Percentiles rank a stretch among this genome's conserved stretches.
Evolutionary conservation across 176 grass and related monocot genomes (phyloP).

Genomic region (Triticum timopheevii): DNA sequence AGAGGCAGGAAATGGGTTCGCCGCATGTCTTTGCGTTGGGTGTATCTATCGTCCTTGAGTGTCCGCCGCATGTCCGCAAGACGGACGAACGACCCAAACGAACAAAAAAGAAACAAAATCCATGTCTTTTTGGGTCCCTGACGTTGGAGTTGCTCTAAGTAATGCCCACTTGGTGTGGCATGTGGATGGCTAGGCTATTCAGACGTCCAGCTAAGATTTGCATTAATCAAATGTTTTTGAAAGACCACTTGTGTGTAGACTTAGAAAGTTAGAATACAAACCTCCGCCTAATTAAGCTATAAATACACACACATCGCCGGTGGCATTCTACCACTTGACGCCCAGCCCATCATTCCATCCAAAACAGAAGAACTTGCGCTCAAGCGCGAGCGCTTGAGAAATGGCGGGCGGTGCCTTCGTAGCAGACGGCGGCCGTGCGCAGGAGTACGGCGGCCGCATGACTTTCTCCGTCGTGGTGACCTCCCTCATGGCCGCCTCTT

Average conservation of each 20-base stretch:
- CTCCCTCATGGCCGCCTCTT: slow-evolving; percentile 45
- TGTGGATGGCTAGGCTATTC: neutral
- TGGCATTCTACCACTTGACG: neutral
- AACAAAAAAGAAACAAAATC: no score
- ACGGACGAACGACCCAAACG: no score
- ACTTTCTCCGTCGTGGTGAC: slow-evolving; percentile 42
- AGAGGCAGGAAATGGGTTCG: no score
- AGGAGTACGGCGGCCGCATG: slow-evolving; percentile 30
- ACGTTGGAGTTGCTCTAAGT: neutral
- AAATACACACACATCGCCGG: neutral
- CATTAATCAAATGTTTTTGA: neutral
- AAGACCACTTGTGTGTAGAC: neutral
- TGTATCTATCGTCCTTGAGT: no score
- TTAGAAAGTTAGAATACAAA: neutral
- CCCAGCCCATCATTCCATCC: neutral
- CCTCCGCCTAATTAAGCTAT: neutral
- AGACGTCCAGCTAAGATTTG: neutral
- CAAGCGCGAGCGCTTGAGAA: neutral
- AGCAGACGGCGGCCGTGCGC: neutral
- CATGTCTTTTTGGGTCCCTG: no score
- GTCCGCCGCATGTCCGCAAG: no score
- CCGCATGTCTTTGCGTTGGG: no score
- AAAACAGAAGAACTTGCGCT: neutral
- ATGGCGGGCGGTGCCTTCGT: slow-evolving; percentile 13
- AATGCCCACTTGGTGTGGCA: slow-evolving; percentile 1